Percentiles rank a stretch among this genome's conserved stretches.
These are phyloP conservation scores for Phaeodactylum tricornutum DNA, from an alignment of 108 stramenopile genomes.

Conservation along the genomic window DNA sequence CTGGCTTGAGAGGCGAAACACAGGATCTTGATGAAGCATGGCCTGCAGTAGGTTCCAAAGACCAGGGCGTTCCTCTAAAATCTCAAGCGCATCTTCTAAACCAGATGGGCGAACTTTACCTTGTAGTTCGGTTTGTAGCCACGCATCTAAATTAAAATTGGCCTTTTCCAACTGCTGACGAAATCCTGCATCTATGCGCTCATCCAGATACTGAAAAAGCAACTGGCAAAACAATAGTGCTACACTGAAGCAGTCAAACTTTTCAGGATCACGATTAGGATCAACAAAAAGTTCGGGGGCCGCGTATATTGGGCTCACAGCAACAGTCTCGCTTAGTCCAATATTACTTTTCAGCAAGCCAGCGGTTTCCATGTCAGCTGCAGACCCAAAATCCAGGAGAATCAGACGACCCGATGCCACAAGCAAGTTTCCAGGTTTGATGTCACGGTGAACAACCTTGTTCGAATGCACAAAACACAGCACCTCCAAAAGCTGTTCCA, in stretches of 20 bases:
- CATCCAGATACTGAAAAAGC: conserved; percentile 66
- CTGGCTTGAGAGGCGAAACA: conserved; percentile 32
- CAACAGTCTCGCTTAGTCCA: conserved; percentile 33
- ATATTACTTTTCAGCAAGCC: neutral
- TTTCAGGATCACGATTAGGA: conserved; percentile 17
- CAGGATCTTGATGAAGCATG: conserved; percentile 45
- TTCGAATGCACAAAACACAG: conserved; percentile 31
- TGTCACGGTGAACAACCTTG: conserved; percentile 68
- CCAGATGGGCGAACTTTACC: conserved; percentile 37
- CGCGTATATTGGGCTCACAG: conserved; percentile 62
- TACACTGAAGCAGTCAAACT: conserved; percentile 62
- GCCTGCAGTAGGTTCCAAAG: conserved; percentile 51
- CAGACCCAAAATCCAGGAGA: conserved; percentile 77
- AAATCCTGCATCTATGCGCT: conserved; percentile 64
- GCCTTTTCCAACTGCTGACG: conserved; percentile 43
- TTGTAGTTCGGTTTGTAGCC: conserved; percentile 36
- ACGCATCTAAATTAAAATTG: conserved; percentile 59
- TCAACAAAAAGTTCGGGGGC: conserved; percentile 63
- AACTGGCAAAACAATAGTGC: conserved; percentile 63
- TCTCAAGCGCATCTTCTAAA: conserved; percentile 49
- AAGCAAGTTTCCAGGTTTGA: conserved; percentile 68
- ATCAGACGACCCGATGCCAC: conserved; percentile 17
- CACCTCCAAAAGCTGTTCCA: conserved; percentile 31
- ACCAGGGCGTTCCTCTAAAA: conserved; percentile 53
- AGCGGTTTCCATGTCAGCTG: conserved; percentile 42